Evolutionary conservation across 1,284 basidiomycete genomes (phyloP).

Genomic region (Puccinia novopanici): DNA sequence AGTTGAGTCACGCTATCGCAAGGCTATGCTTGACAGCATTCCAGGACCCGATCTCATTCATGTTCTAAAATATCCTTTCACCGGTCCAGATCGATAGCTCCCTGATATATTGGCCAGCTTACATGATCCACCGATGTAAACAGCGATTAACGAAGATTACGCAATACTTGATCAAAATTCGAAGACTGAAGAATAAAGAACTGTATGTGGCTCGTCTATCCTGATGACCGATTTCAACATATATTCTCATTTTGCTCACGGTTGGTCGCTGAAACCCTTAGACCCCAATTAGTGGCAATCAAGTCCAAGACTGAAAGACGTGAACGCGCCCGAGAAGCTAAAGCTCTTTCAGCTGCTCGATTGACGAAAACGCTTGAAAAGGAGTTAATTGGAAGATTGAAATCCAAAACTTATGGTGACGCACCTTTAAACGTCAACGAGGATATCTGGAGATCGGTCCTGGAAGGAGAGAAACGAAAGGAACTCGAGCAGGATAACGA

Average conservation of each 20-base stretch:
- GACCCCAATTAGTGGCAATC: constrained; percentile 87
- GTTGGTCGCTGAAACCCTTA: constrained; percentile 57
- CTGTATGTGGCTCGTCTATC: constrained; percentile 67
- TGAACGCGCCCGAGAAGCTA: constrained; percentile 87
- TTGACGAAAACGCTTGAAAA: constrained; percentile 94
- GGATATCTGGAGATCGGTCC: constrained; percentile 85
- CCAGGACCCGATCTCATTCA: too few species aligned
- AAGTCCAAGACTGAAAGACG: constrained; percentile 98
- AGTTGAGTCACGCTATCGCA: constrained; percentile 61
- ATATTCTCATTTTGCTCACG: not conserved
- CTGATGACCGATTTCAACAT: not conserved
- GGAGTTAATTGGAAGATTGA: constrained; percentile 90
- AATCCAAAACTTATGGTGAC: constrained; percentile 95
- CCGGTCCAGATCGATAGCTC: constrained; percentile 82
- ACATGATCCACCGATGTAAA: constrained; percentile 97
- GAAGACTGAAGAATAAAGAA: constrained; percentile 81
- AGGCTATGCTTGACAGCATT: constrained; percentile 12
- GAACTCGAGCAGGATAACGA: constrained; percentile 51
- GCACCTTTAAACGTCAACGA: constrained; percentile 98
- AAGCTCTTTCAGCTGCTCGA: constrained; percentile 89
- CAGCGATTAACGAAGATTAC: constrained; percentile 98
- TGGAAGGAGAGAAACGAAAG: constrained; percentile 68
- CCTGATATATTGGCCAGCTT: constrained; percentile 96
- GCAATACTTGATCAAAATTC: constrained; percentile 98
- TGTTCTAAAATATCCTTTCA: too few species aligned